Evolutionary conservation across 768 basidiomycete genomes (phyloP), one percentile per base, ranked within the genome.

Genomic region (Tulasnella sp.): DNA sequence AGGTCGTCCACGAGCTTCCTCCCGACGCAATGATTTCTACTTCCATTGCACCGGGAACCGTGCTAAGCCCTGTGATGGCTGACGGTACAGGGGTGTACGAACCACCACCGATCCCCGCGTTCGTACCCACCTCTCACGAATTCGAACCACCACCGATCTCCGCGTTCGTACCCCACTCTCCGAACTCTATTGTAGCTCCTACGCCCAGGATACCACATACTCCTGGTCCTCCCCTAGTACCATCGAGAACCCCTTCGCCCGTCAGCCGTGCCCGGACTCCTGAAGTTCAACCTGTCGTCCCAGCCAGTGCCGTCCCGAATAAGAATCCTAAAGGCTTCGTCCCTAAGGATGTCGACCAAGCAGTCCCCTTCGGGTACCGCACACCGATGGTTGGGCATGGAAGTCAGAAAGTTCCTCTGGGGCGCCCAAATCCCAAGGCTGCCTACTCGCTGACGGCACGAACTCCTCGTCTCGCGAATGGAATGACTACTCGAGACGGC

Each of bases 281-380:
- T 22, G 22, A 45, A 5, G n/a, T 36, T 25, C 29, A 39, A 22
- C 72, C 72, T 29, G 40, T 73, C n/a, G n/a, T n/a, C 17, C 38
- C 72, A n/a, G 49, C 40, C 72, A 73, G 72, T 49, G 34, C 36
- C 15, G 36, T 73, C 22, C 72, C 72, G 34, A 45, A 14, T 49
- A 29, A 31, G n/a, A 52, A 42, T 22, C 72, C 72, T 14, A 73
- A 73, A 42, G 72, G 40, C 29, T 73, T 73, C 72, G 42, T 73
- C 0, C 72, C 72, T 14, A 73, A 73, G 72, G 49, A 34, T 4
- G 34, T 73, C 25, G 40, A 39, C 6, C 17, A 72, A n/a, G n/a
- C 72, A 34, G 72, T 49, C 22, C 25, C n/a, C 15, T 36, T 73
- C 42, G 49, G 49, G 14, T 73, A 73, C 15, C 34, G 39, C 38